Percentiles rank a stretch among this genome's conserved stretches.
These are phyloP conservation scores for Ceratocystiopsis brevicomis DNA, from an alignment of 2,329 filamentous ascomycete genomes.

Conservation along the genomic window DNA sequence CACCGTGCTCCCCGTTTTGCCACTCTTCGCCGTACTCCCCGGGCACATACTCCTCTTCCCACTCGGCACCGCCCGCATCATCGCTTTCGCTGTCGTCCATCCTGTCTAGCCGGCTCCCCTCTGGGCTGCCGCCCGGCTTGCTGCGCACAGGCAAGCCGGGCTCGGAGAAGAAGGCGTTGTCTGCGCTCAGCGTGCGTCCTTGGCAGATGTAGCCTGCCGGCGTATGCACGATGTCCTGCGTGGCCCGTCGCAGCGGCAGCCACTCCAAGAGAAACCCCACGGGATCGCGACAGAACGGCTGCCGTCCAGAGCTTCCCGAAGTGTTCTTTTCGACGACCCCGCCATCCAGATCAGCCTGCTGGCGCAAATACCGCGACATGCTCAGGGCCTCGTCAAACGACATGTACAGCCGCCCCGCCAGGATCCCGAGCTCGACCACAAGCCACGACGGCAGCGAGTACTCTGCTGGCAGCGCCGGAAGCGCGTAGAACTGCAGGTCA, in stretches of 20 bases:
- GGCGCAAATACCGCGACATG: conserved; percentile 17
- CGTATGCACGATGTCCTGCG: conserved; percentile 36
- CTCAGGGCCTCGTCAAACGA: conserved; percentile 25
- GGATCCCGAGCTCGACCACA: conserved; percentile 36
- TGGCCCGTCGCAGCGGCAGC: conserved; percentile 32
- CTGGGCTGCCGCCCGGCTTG: no score
- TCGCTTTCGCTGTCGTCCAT: no score
- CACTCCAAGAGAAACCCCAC: conserved; percentile 35
- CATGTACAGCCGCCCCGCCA: conserved; percentile 43
- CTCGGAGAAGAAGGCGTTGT: conserved; percentile 32
- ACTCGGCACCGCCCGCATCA: no score
- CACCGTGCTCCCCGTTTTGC: no score
- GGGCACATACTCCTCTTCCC: no score
- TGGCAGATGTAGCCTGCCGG: conserved; percentile 39
- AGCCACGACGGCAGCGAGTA: conserved; percentile 33
- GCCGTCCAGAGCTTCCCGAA: background rate
- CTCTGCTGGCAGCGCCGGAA: conserved; percentile 24
- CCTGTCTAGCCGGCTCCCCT: no score
- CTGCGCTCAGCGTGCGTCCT: conserved; percentile 25
- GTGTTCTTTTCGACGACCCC: conserved; percentile 1
- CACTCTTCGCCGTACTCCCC: no score
- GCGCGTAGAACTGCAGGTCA: conserved; percentile 28
- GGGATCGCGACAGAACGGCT: conserved; percentile 15
- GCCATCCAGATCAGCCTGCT: conserved; percentile 8
- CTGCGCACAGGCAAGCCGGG: no score